A percentile compares a stretch with the other conserved stretches of the same genome.
These are phyloP conservation scores for Helicocarpus griseus DNA, from an alignment of 2,329 filamentous ascomycete species.

Conservation along the genomic window DNA sequence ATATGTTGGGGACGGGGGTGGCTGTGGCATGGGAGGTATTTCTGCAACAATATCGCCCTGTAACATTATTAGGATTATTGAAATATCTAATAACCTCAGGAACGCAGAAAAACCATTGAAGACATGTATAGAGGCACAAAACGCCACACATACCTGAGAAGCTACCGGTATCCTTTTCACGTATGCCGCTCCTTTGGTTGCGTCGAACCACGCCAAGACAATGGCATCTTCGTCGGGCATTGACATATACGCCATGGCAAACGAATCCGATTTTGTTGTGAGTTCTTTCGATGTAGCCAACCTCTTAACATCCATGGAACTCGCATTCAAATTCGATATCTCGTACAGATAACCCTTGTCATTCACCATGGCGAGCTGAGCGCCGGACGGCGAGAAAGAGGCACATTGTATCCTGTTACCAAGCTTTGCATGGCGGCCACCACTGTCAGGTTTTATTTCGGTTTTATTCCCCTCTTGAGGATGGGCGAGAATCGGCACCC, in stretches of 20 bases:
- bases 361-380: slow-evolving; percentile 33
- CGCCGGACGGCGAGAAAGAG: slow-evolving; percentile 30
- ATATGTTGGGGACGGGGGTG: slow-evolving; percentile 1
- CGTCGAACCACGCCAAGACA: slow-evolving; percentile 33
- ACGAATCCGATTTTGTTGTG: slow-evolving; percentile 29
- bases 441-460: slow-evolving; percentile 24
- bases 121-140: too few species aligned
- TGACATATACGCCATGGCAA: slow-evolving; percentile 31
- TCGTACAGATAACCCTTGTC: slow-evolving; percentile 33
- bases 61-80: neutral
- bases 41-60: neutral
- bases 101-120: neutral
- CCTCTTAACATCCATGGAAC: slow-evolving; percentile 27
- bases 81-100: neutral
- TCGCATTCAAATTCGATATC: slow-evolving; percentile 31
- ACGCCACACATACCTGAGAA: slow-evolving; percentile 4
- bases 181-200: slow-evolving; percentile 23
- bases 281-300: slow-evolving; percentile 29
- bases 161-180: slow-evolving; percentile 17
- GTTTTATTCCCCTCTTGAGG: slow-evolving; percentile 28
- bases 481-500: slow-evolving; percentile 31
- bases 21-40: neutral
- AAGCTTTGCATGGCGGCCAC: slow-evolving; percentile 24
- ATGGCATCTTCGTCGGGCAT: slow-evolving; percentile 30
- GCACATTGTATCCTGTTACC: slow-evolving; percentile 33